phyloP scores from a whole-genome alignment of 2,329 filamentous ascomycete species.

The Epichloe uncinata region DNA sequence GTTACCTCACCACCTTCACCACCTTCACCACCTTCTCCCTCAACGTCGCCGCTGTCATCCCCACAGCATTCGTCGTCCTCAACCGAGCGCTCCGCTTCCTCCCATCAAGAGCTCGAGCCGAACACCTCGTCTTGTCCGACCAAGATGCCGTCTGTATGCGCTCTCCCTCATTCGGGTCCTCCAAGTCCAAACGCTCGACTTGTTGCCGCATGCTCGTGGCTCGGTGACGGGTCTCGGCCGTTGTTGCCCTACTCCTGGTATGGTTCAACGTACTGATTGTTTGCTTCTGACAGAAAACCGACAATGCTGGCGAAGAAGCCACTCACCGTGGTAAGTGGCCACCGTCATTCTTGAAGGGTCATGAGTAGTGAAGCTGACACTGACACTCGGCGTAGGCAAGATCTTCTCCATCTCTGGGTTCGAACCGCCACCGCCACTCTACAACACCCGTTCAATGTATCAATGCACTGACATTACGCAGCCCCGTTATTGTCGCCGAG shows the following conservation, averaged over 20 bases:
- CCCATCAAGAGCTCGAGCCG: slow-evolving; percentile 14
- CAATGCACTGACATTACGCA: slow-evolving; percentile 19
- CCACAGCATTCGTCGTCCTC: slow-evolving; percentile 13
- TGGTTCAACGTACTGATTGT: slow-evolving; percentile 11
- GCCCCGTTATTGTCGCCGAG: slow-evolving; percentile 91
- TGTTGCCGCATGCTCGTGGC: slow-evolving; percentile 6
- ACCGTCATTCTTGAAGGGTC: neutral
- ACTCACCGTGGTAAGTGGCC: slow-evolving; percentile 25
- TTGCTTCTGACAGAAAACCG: slow-evolving; percentile 17
- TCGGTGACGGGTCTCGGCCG: slow-evolving; percentile 8
- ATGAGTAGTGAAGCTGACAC: slow-evolving; percentile 10
- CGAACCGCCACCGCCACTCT: slow-evolving; percentile 12
- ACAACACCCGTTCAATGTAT: slow-evolving; percentile 5
- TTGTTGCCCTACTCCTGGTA: slow-evolving; percentile 8
- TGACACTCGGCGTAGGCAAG: slow-evolving; percentile 32
- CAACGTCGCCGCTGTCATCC: slow-evolving; percentile 18
- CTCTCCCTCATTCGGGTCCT: slow-evolving; percentile 5
- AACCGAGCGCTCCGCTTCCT: slow-evolving; percentile 13
- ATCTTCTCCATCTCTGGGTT: slow-evolving; percentile 51
- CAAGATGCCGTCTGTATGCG: slow-evolving; percentile 44
- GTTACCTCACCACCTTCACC: slow-evolving; percentile 15
- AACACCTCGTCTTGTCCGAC: slow-evolving; percentile 18
- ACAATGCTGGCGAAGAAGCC: slow-evolving; percentile 24
- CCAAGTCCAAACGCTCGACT: slow-evolving; percentile 1
- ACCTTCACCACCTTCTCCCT: slow-evolving; percentile 13